phyloP scores from a whole-genome alignment of 2,329 filamentous ascomycete genomes.

The Botrytis hyacinthi region DNA sequence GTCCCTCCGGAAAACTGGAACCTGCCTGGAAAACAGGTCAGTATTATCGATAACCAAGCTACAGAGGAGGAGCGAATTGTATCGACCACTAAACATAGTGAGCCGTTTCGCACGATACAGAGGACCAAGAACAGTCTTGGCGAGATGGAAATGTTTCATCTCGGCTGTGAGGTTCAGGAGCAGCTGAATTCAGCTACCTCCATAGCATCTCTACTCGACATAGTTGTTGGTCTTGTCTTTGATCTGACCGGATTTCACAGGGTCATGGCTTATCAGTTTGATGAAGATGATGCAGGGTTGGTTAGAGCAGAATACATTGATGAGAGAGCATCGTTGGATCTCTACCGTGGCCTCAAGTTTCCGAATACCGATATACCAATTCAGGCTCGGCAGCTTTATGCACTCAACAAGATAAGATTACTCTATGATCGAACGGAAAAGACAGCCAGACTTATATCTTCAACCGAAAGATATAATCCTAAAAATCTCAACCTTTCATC shows the following conservation, averaged over 20 bases:
- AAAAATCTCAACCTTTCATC: constrained; percentile 66
- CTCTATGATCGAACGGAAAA: constrained; percentile 81
- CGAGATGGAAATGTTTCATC: constrained; percentile 87
- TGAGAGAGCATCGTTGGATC: constrained; percentile 73
- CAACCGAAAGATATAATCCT: constrained; percentile 69
- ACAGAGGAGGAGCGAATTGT: constrained; percentile 71
- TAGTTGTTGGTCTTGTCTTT: constrained; percentile 81
- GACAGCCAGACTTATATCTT: constrained; percentile 78
- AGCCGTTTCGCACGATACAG: constrained; percentile 62
- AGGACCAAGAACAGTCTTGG: constrained; percentile 41
- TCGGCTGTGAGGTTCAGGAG: constrained; percentile 88
- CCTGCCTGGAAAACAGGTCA: constrained; percentile 63
- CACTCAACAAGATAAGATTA: constrained; percentile 82
- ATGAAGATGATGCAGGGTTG: constrained; percentile 75
- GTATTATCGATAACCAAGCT: constrained; percentile 70
- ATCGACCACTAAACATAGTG: constrained; percentile 70
- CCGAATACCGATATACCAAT: constrained; percentile 84
- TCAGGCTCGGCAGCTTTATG: constrained; percentile 83
- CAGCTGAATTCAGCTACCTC: constrained; percentile 72
- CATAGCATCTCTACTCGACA: constrained; percentile 72
- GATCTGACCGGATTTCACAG: constrained; percentile 89
- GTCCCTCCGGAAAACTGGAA: constrained; percentile 60
- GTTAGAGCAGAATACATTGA: constrained; percentile 87
- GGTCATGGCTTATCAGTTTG: constrained; percentile 92
- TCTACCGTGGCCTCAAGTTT: constrained; percentile 86